Base-by-base conservation (phyloP, 2,329 filamentous ascomycete genomes). In the Graphilbum sp. region DNA sequence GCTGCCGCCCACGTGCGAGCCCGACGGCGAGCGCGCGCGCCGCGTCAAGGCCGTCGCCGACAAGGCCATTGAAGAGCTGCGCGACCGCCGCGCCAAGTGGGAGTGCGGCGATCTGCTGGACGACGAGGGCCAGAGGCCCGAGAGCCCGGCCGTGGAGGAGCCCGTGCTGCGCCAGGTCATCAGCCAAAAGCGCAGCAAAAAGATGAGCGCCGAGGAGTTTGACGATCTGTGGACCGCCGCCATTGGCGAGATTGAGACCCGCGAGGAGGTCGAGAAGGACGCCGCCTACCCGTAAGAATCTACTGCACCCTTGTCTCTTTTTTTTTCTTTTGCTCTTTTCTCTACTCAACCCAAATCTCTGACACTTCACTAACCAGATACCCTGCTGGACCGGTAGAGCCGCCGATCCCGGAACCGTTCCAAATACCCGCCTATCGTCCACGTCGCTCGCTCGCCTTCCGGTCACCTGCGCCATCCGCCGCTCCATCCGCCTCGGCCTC, bases 371-470 rank as follows among this genome's bases (percentile, higher is more conserved):
- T 94, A 86, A 94, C 75, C 80, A 94, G 86, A 78, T 71, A 67
- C 66, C 64, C 71, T 64, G 60, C 71, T 65, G 63, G 72, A 56
- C 66, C 77, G 62, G 75, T 75, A 88, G 83, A 84, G 64, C 69
- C 66, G 59, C 64, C 67, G 58, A 62, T 72, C 67, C 71, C 69
- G 62, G 61, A 63, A 58, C 64, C 67, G 61, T 75, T 74, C 53
- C 66, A 65, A 56, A 57, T 59, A 62, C 66, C 66, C 63, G 63
- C 58, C 73, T 95, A 69, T 73, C 75, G 61, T 88, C 81, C 63
- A 80, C 72, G 67, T 92, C 84, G 67, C 81, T 93, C 78, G 81
- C 87, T 71, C 73, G 80, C 60, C 70, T 96, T 79, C 73, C 87
- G 64, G 67, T 95, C 79, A 56, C 63, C 64, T 95, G 84, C 62